These are phyloP conservation scores for Elymus sibiricus DNA, from an alignment of 176 grass and related monocot species.

Conservation along the genomic window DNA sequence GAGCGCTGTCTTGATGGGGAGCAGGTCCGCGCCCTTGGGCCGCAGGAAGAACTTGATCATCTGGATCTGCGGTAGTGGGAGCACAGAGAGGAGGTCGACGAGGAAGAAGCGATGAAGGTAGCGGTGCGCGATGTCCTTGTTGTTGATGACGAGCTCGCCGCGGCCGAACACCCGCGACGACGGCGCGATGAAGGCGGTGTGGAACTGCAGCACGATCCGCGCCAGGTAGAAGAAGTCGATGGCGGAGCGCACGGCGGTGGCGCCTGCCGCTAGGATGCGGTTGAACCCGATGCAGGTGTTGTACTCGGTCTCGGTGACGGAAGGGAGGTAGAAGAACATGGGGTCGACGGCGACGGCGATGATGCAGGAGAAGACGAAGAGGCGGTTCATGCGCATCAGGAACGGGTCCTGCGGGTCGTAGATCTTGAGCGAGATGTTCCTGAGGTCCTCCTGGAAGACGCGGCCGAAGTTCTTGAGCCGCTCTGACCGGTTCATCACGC, in stretches of 20 bases:
- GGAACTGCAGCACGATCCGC: slow-evolving; percentile 76
- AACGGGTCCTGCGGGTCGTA: slow-evolving; percentile 84
- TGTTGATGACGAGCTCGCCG: slow-evolving; percentile 80
- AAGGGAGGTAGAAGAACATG: slow-evolving; percentile 74
- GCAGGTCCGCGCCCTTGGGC: slow-evolving; percentile 40
- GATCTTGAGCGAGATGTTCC: slow-evolving; percentile 54
- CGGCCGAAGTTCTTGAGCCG: slow-evolving; percentile 57
- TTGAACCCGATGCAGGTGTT: slow-evolving; percentile 75
- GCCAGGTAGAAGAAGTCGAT: slow-evolving; percentile 72
- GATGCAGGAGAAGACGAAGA: slow-evolving; percentile 66
- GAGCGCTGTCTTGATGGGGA: slow-evolving; percentile 56
- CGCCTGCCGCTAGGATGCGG: slow-evolving; percentile 26
- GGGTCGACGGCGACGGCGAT: slow-evolving; percentile 73
- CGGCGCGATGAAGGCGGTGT: slow-evolving; percentile 80
- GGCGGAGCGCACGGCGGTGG: slow-evolving; percentile 50
- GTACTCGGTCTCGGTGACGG: slow-evolving; percentile 22
- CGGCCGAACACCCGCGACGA: slow-evolving; percentile 89
- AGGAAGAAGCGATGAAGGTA: slow-evolving; percentile 65
- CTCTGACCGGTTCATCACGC: slow-evolving; percentile 55
- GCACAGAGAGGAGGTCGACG: slow-evolving; percentile 65
- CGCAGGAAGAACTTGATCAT: slow-evolving; percentile 54
- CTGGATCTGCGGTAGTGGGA: slow-evolving; percentile 64
- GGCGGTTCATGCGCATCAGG: slow-evolving; percentile 63
- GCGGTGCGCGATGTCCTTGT: slow-evolving; percentile 47
- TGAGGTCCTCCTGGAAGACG: slow-evolving; percentile 75